These are phyloP conservation scores for Gentiana straminea DNA, from an alignment of 257 asterid genomes.

Conservation along the genomic window DNA sequence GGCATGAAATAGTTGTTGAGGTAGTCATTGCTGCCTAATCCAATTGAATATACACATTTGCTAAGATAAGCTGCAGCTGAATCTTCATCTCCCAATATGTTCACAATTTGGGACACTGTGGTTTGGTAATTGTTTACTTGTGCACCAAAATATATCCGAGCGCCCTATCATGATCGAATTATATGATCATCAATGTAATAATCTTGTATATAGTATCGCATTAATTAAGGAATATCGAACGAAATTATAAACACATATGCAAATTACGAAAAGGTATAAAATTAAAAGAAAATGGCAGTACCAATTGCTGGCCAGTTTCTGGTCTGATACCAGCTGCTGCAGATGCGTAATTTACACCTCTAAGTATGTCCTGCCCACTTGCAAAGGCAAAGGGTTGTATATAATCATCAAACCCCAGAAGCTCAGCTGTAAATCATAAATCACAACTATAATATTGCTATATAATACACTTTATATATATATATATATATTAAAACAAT, in stretches of 20 bases:
- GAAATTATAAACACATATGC: background rate
- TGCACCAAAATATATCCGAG: conserved; percentile 37
- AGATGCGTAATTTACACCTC: conserved; percentile 48
- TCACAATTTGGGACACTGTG: conserved; percentile 55
- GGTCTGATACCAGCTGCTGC: conserved; percentile 57
- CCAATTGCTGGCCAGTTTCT: conserved; percentile 35
- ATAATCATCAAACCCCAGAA: conserved; percentile 30
- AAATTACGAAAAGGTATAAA: background rate
- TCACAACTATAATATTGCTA: background rate
- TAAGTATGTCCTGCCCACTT: conserved; percentile 19
- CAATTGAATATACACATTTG: conserved; percentile 34
- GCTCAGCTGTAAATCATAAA: conserved; percentile 27
- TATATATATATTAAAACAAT: too few relatives aligned
- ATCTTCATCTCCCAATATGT: conserved; percentile 29
- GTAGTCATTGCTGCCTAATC: conserved; percentile 45
- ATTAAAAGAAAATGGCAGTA: conserved; percentile 4
- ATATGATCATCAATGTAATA: background rate
- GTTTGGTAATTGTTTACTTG: conserved; percentile 69
- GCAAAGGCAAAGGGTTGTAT: conserved; percentile 35
- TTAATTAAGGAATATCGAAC: background rate
- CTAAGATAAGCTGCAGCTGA: conserved; percentile 27
- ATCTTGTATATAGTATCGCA: background rate
- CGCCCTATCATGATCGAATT: conserved; percentile 36
- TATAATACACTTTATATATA: too few relatives aligned
- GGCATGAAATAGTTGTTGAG: conserved; percentile 52